Base-by-base conservation (phyloP, 2,329 filamentous ascomycete genomes). In the Apiospora aurea region DNA sequence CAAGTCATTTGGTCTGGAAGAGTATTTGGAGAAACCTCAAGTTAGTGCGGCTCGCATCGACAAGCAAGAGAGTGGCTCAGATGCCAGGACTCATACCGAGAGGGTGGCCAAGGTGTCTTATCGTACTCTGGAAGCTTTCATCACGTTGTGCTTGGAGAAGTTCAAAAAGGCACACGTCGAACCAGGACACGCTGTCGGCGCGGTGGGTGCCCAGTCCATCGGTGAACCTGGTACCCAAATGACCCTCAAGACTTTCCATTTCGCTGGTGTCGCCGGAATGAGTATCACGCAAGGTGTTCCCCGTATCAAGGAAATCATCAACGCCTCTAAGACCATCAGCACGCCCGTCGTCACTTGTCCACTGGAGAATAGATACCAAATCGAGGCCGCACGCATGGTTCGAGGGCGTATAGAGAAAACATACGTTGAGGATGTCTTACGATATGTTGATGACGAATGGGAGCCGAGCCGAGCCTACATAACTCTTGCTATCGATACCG, bases 241-340 rank as follows among this genome's bases (percentile, higher is more conserved):
- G 96, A 99, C 96, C 0, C 85, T 99, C 75, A 98, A 98, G 85
- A 98, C 96, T 80, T 98, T 98, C 90, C 96, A 98, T 93, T 99
- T 99, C 86, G 96, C 96, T 80, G 96, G 96, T 93, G 96, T 99
- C 75, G 96, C 96, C 61, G 96, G 96, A 81, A 98, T 99, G 96
- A 97, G 94, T 88, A 97, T 99, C 80, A 99, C 96, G 0, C 94
- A 98, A 80, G 96, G 96, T 93, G 96, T 99, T 8, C 96, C 96
- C 1, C 96, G 96, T 91, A 99, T 99, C 86, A 99, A 99, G 85
- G 96, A 99, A 87, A 99, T 99, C 76, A 99, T 99, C 90, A 99
- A 99, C 83, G 96, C 96, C 7, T 97, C 95, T 11, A 97, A 95
- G 81, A 86, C 87, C 69, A 99, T 99, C 82, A 97, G 93, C 81